phyloP scores from a whole-genome alignment of 2,329 filamentous ascomycete genomes.

The Trichoderma breve region DNA sequence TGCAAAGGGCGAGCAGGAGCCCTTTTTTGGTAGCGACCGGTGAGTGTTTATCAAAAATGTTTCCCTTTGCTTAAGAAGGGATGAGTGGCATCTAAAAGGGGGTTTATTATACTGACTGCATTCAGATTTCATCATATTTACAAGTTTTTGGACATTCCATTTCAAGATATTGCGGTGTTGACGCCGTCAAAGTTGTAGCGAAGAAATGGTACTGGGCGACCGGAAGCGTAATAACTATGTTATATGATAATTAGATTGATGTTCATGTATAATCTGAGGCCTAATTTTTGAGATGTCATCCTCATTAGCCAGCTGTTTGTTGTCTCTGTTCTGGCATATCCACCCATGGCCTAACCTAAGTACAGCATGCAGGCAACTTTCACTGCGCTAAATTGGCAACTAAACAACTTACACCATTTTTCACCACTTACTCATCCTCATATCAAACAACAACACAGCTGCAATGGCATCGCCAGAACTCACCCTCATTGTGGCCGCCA shows the following conservation, averaged over 20 bases:
- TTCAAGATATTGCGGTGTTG: conserved; percentile 48
- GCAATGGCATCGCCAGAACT: conserved; percentile 54
- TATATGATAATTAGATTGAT: not conserved
- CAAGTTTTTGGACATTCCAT: conserved; percentile 61
- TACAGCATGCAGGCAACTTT: not conserved
- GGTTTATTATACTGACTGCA: not conserved
- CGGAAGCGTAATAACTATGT: not conserved
- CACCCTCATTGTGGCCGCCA: conserved; percentile 92
- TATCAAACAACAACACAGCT: not conserved
- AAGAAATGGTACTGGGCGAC: not conserved
- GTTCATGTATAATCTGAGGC: not conserved
- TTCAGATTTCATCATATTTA: conserved; percentile 65
- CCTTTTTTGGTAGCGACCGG: conserved; percentile 77
- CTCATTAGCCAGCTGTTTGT: not conserved
- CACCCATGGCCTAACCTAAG: not conserved
- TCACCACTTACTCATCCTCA: not conserved
- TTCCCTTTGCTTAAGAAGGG: not conserved
- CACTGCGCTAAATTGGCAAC: not conserved
- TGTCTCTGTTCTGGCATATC: not conserved
- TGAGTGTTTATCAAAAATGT: conserved; percentile 23
- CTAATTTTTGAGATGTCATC: not conserved
- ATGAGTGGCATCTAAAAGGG: not conserved
- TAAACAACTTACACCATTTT: not conserved
- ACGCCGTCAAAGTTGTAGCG: conserved; percentile 38
- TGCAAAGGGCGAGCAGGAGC: conserved; percentile 55